A percentile compares a stretch with the other conserved stretches of the same genome.
phyloP scores from a whole-genome alignment of 2,329 filamentous ascomycete species.

The Penicillium occitanis region DNA sequence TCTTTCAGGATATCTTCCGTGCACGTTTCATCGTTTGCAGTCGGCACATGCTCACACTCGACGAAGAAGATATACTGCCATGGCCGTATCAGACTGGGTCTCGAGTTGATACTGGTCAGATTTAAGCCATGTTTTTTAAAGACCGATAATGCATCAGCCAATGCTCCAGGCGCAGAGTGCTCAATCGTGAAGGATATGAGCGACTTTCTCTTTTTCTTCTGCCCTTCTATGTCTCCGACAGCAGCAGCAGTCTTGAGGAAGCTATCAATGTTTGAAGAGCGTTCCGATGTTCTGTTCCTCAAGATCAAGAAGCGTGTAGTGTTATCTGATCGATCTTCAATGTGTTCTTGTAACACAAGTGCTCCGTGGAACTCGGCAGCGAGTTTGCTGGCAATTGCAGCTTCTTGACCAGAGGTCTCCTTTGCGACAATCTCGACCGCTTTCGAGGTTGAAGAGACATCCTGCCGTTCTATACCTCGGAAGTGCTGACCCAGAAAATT shows the following conservation, averaged over 20 bases:
- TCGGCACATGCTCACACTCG: constrained; percentile 65
- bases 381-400: constrained; percentile 74
- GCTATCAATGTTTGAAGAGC: constrained; percentile 25
- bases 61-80: constrained; percentile 97
- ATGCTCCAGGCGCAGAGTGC: constrained; percentile 73
- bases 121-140: constrained; percentile 75
- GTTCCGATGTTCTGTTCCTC: constrained; percentile 35
- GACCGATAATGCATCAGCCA: constrained; percentile 76
- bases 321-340: constrained; percentile 50
- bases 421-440: constrained; percentile 73
- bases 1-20: constrained; percentile 33
- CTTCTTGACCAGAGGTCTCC: constrained; percentile 59
- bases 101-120: constrained; percentile 84
- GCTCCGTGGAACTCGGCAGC: constrained; percentile 70
- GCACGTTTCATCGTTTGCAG: constrained; percentile 32
- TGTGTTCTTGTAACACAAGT: constrained; percentile 60
- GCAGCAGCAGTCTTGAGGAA: constrained; percentile 23
- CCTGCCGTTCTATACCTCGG: constrained; percentile 72
- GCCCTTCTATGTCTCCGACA: constrained; percentile 1
- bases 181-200: constrained; percentile 81
- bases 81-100: constrained; percentile 70
- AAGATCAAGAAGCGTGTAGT: constrained; percentile 51
- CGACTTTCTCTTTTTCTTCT: constrained; percentile 56
- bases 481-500: constrained; percentile 69
- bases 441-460: constrained; percentile 80